Evolutionary conservation across 208 protist genomes (phyloP).

Genomic region (Trypanosoma brucei): DNA sequence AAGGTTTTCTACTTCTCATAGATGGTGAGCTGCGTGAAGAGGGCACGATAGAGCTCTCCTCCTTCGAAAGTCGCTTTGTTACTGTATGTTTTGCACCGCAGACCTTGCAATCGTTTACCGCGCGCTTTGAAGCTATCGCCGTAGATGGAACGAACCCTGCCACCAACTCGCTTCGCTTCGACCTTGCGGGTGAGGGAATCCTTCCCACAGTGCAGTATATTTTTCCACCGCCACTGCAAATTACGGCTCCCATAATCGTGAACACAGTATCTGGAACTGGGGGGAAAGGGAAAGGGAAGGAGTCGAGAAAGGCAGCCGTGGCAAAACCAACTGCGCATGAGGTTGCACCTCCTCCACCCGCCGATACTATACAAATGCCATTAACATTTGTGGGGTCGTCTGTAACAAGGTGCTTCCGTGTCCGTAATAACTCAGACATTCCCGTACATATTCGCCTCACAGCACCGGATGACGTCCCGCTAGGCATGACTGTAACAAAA

Average conservation of each 20-base stretch:
- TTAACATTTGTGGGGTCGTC: slow-evolving; percentile 69
- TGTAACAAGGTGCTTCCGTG: slow-evolving; percentile 40
- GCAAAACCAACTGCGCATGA: neutral
- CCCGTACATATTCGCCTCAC: slow-evolving; percentile 75
- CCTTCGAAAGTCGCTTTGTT: slow-evolving; percentile 95
- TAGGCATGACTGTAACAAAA: slow-evolving; percentile 25
- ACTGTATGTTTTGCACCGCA: slow-evolving; percentile 88
- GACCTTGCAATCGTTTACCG: slow-evolving; percentile 74
- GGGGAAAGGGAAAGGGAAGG: slow-evolving; percentile 16
- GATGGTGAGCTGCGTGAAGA: slow-evolving; percentile 21
- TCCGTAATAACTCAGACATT: slow-evolving; percentile 88
- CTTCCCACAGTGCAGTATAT: slow-evolving; percentile 86
- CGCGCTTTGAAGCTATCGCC: slow-evolving; percentile 89
- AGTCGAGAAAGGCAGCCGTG: slow-evolving; percentile 6
- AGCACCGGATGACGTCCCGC: slow-evolving; percentile 27
- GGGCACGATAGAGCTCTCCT: slow-evolving; percentile 73
- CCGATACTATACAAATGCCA: slow-evolving; percentile 75
- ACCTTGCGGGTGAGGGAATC: slow-evolving; percentile 90
- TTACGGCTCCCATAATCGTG: slow-evolving; percentile 10
- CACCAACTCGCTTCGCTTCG: slow-evolving; percentile 82
- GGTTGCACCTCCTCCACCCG: neutral
- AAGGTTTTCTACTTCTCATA: slow-evolving; percentile 56
- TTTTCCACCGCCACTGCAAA: slow-evolving; percentile 39
- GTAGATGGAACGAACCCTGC: slow-evolving; percentile 65
- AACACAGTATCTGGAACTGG: slow-evolving; percentile 2